Evolutionary conservation across 139 green algal genomes (phyloP), one percentile per base, ranked within the genome.

Genomic region (Volvox africanus): DNA sequence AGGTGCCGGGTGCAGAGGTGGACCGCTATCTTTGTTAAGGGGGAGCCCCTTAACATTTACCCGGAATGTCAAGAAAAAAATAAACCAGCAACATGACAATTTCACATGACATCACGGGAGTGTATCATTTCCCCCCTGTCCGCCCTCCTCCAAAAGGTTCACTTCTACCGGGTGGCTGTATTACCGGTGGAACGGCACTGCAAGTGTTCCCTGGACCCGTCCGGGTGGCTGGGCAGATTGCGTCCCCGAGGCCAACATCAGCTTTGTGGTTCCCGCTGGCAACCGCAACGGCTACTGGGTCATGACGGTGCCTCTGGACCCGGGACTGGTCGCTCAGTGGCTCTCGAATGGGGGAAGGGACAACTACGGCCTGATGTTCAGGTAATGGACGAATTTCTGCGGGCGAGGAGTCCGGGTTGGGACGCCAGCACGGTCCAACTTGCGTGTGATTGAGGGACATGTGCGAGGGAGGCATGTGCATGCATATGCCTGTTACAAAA

Each of bases 321-420:
- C 69, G n/a, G 0, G 18, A 2, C 26, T 82, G 71, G 85, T 89
- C 37, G 44, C 26, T 22, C 5, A 17, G 2, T 89, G 85, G 85
- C 28, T 89, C 3, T 50, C 71, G 3, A 73, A 82, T 50, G 50
- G 80, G 33, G 87, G 87, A 36, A 22, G n/a, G 1, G 62, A 80
- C 35, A 91, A 91, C 78, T 87, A 91, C 35, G 87, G 87, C 13
- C 35, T 91, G 24, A 68, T 91, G 62, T 82, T 91, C 87, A 91
- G 87, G 35, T 44, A 55, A 55, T 55, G 44, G 44, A 9, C 44
- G 9, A 9, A 55, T 55, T 5, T 55, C 44, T 55, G 5, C 5
- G 44, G 44, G 9, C 5, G 44, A 55, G 44, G 44, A 55, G 9
- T 55, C 44, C 9, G 9, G 44, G 44, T 55, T 55, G 9, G 44